Evolutionary conservation across 352 stramenopile species (phyloP), one percentile per base, ranked within the genome.

Genomic region (Phytophthora podocarpi): DNA sequence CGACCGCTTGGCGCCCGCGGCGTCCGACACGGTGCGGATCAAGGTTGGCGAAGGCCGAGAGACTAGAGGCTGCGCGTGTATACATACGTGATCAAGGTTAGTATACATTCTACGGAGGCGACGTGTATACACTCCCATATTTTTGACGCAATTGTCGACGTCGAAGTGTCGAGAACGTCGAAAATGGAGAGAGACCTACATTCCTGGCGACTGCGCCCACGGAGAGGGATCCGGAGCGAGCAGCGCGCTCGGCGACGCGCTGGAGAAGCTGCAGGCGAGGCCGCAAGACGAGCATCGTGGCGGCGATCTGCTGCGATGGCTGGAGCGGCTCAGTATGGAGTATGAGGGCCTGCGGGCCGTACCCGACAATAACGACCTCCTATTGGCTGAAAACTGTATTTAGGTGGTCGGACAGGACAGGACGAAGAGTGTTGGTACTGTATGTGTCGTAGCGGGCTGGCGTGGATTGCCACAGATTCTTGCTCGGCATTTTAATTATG

Each of bases 211-310:
- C 2, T 16, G 23, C 20, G 18, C 16, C 15, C 3, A 23, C 18
- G 3, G 20, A 21, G 4, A 37, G 18, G 28, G 12, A 5, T 18
- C 24, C 35, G 20, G 35, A 21, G 40, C 20, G 70, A 23, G 48
- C 49, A 52, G 58, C 57, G 41, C 52, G 60, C 21, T 41, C 37
- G 36, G 59, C 61, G 28, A 60, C 31, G 62, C 63, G 71, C 64
- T 67, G 65, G 34, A 82, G 63, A 47, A 81, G 56, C 52, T 63
- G 59, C 45, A 75, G 34, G 54, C 59, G 70, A 31, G 73, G 78
- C 46, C 62, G 67, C 53, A 87, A 48, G 50, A 83, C 64, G 45
- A 83, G 56, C 78, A 85, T 88, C 40, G 24, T 54, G 26, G 45
- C 21, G 18, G 30, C 11, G 21, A 18, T 42, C 21, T n/a, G n/a